Percentiles rank a stretch among this genome's conserved stretches.
Evolutionary conservation across 768 basidiomycete species (phyloP).

Genomic region (Leccinum olivaceopallidum): DNA sequence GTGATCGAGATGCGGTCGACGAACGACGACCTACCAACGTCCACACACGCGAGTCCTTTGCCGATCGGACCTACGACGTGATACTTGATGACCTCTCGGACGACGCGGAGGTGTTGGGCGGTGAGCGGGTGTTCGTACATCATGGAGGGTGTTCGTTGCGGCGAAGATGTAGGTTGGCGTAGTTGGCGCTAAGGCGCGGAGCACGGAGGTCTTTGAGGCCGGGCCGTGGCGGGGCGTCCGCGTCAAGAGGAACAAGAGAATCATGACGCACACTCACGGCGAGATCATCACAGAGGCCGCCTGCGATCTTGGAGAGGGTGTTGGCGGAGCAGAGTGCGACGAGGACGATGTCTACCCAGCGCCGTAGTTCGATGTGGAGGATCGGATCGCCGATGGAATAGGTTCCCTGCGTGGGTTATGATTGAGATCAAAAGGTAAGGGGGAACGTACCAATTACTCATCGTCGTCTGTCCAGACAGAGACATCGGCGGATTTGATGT

Average conservation of each 20-base stretch:
- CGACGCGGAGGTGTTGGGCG: slow-evolving; percentile 74
- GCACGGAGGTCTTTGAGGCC: slow-evolving; percentile 61
- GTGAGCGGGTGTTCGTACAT: slow-evolving; percentile 98
- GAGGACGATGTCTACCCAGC: slow-evolving; percentile 95
- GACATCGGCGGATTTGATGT: slow-evolving; percentile 19
- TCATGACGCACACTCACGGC: slow-evolving; percentile 42
- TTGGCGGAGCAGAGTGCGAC: slow-evolving; percentile 98
- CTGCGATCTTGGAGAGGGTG: slow-evolving; percentile 89
- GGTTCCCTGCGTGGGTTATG: slow-evolving; percentile 47
- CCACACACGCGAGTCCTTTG: slow-evolving; percentile 89
- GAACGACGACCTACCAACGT: slow-evolving; percentile 60
- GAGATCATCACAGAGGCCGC: slow-evolving; percentile 89
- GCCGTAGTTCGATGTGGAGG: slow-evolving; percentile 90
- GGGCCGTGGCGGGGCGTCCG: too few species aligned
- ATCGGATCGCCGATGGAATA: slow-evolving; percentile 88
- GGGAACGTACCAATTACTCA: not conserved
- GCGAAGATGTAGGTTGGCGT: slow-evolving; percentile 93
- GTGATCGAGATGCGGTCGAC: too few species aligned
- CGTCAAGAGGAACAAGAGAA: not conserved
- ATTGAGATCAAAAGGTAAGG: not conserved
- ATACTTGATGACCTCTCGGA: too few species aligned
- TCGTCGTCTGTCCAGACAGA: not conserved
- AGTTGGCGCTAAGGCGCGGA: slow-evolving; percentile 79
- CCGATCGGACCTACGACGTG: slow-evolving; percentile 60
- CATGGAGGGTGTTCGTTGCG: slow-evolving; percentile 97